These are phyloP conservation scores for Obelidium mucronatum DNA, from an alignment of 192 early-diverging fungal genomes.

Conservation along the genomic window DNA sequence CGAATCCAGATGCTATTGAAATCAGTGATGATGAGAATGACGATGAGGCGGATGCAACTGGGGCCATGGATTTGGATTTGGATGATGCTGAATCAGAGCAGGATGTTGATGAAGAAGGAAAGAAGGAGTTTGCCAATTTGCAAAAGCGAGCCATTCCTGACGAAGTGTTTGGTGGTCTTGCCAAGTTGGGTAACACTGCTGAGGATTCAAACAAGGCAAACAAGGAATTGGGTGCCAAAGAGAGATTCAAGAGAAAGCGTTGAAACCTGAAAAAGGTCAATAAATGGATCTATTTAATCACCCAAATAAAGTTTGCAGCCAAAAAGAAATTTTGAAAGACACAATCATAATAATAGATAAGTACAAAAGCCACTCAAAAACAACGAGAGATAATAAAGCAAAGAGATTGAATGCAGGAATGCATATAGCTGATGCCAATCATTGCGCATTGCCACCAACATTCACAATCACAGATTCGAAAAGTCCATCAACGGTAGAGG, in stretches of 20 bases:
- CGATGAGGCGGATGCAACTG: conserved; percentile 43
- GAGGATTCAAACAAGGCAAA: conserved; percentile 14
- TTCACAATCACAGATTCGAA: conserved; percentile 11
- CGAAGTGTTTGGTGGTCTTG: conserved; percentile 61
- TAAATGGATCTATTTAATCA: too few relatives aligned
- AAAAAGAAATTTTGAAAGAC: too few relatives aligned
- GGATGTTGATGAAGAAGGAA: conserved; percentile 44
- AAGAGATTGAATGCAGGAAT: too few relatives aligned
- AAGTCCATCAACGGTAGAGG: conserved; percentile 2
- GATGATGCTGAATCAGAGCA: conserved; percentile 60
- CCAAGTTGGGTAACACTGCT: conserved; percentile 8
- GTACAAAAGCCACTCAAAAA: too few relatives aligned
- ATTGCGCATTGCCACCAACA: too few relatives aligned
- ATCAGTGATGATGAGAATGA: conserved; percentile 70
- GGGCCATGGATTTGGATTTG: conserved; percentile 21
- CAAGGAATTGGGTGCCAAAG: conserved; percentile 61
- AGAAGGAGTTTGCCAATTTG: conserved; percentile 34
- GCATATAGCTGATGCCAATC: too few relatives aligned
- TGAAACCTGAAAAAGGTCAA: too few relatives aligned
- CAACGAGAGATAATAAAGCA: too few relatives aligned
- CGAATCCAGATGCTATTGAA: conserved; percentile 75
- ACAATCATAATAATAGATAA: too few relatives aligned
- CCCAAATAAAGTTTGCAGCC: too few relatives aligned
- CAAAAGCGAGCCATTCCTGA: conserved; percentile 54
- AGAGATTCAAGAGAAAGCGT: conserved; percentile 61